Conservation (phyloP, 768 basidiomycete genomes). For the Termitomyces sp. region DNA sequence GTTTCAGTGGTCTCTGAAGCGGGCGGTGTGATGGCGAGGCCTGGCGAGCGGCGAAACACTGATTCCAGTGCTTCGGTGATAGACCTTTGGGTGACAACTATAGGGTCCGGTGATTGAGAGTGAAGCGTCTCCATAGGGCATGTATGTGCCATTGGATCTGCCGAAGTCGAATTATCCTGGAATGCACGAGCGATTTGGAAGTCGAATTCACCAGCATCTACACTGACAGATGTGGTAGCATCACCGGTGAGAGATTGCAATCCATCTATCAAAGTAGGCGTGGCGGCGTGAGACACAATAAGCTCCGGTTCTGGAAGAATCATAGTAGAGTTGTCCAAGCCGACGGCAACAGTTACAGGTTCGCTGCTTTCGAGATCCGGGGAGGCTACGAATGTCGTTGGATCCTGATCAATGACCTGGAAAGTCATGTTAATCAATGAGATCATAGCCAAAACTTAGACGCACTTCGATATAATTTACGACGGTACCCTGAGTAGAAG, state of each 20-base stretch:
- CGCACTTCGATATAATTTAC: constrained; percentile 1
- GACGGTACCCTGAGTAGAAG: background rate
- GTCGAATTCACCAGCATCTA: background rate
- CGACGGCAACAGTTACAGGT: too few species aligned
- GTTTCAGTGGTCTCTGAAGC: background rate
- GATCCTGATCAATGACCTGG: background rate
- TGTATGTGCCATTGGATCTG: background rate
- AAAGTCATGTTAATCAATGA: background rate
- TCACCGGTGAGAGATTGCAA: background rate
- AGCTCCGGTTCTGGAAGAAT: background rate
- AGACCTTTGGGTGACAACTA: background rate
- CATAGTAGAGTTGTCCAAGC: background rate
- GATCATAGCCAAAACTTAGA: background rate
- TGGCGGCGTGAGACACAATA: background rate
- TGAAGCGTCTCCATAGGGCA: background rate
- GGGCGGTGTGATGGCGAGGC: background rate
- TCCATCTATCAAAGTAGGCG: background rate
- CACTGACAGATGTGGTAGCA: background rate
- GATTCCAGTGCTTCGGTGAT: background rate
- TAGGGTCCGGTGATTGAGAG: background rate
- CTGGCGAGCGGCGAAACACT: too few species aligned
- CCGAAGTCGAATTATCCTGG: background rate
- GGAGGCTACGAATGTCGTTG: background rate
- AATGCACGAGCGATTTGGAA: background rate
- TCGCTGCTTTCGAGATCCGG: background rate